These are phyloP conservation scores for Mycena latifolia DNA, from an alignment of 768 basidiomycete genomes.

Conservation along the genomic window DNA sequence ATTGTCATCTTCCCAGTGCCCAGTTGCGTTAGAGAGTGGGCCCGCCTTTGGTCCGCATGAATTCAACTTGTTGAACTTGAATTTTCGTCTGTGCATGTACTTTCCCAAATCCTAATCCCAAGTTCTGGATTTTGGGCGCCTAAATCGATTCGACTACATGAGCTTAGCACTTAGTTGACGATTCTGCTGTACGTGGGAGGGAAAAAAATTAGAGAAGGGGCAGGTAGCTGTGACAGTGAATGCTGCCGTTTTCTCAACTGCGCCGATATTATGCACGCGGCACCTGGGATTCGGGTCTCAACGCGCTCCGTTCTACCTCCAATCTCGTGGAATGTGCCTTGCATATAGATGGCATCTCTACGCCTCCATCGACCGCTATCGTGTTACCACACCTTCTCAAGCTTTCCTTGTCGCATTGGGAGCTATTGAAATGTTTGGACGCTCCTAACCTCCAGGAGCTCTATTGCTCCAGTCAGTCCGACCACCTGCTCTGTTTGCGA, in stretches of 20 bases:
- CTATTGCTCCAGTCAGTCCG: background rate
- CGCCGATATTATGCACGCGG: background rate
- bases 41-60: too few species aligned
- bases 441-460: constrained; percentile 13
- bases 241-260: constrained; percentile 5
- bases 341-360: background rate
- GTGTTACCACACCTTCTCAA: constrained; percentile 11
- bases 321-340: constrained; percentile 19
- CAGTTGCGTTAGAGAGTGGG: too few species aligned
- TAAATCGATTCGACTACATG: too few species aligned
- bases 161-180: too few species aligned
- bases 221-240: too few species aligned
- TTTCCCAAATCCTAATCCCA: too few species aligned
- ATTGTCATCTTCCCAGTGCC: too few species aligned
- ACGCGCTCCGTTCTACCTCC: background rate
- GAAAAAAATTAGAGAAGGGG: too few species aligned
- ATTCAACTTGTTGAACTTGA: too few species aligned
- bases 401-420: background rate
- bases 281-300: background rate
- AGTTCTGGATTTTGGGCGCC: too few species aligned
- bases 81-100: too few species aligned
- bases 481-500: background rate
- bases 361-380: background rate
- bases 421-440: constrained; percentile 10
- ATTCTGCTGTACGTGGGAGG: too few species aligned